Conservation (phyloP, 176 grass and related monocot species). For the Oryza glaberrima region DNA sequence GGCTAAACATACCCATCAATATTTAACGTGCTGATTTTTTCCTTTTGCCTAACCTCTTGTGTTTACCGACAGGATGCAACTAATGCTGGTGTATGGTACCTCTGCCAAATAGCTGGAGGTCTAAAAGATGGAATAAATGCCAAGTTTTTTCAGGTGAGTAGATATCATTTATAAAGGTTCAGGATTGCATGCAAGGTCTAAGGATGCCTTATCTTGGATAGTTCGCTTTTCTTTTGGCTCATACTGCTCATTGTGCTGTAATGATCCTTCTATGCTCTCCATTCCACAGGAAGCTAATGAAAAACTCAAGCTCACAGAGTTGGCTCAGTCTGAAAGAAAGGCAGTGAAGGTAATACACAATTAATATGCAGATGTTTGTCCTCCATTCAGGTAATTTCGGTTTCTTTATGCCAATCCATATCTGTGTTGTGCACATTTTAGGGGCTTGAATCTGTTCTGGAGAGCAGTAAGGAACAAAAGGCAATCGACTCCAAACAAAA, state of each 20-base stretch:
- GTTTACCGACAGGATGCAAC: slow-evolving; percentile 67
- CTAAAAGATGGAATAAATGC: slow-evolving; percentile 81
- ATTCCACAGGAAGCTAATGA: slow-evolving; percentile 67
- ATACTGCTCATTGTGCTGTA: not conserved
- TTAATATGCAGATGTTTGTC: not conserved
- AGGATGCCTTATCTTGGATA: not conserved
- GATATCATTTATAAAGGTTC: not conserved
- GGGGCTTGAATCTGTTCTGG: slow-evolving; percentile 66
- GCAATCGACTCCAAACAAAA: slow-evolving; percentile 40
- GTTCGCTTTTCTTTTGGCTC: not conserved
- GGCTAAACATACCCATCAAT: slow-evolving; percentile 12
- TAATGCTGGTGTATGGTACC: slow-evolving; percentile 90
- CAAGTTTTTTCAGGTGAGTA: slow-evolving; percentile 76
- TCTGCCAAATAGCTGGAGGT: slow-evolving; percentile 90
- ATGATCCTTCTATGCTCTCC: slow-evolving; percentile 34
- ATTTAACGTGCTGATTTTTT: slow-evolving; percentile 25
- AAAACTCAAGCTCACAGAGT: slow-evolving; percentile 67
- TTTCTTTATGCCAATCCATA: not conserved
- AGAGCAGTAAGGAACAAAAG: slow-evolving; percentile 42
- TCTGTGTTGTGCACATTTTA: slow-evolving; percentile 20
- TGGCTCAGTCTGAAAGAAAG: slow-evolving; percentile 58
- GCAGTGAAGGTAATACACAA: slow-evolving; percentile 55
- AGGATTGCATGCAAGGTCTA: not conserved
- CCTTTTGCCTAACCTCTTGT: slow-evolving; percentile 30
- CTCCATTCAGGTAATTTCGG: not conserved